These are phyloP conservation scores for Paramarasmius palmivorus DNA, from an alignment of 1,284 basidiomycete species.

Conservation along the genomic window DNA sequence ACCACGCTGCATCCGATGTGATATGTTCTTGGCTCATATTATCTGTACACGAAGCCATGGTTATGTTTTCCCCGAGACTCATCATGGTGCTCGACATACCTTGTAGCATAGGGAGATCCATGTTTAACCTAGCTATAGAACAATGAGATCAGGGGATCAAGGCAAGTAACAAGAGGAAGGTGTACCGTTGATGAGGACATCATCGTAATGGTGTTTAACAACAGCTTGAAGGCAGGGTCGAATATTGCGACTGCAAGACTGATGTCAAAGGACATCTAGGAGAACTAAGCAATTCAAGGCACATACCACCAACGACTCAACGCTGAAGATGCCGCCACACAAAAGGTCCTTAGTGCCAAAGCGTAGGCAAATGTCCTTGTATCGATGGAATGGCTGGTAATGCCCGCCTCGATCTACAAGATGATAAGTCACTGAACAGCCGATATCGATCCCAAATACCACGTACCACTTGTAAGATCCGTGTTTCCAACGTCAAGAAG, in stretches of 20 bases:
- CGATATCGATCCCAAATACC: too few relatives aligned
- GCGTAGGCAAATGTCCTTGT: background rate
- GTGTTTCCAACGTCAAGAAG: too few relatives aligned
- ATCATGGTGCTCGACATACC: background rate
- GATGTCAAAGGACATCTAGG: background rate
- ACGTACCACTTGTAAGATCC: too few relatives aligned
- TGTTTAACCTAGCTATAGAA: background rate
- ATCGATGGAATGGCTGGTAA: background rate
- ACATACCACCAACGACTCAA: background rate
- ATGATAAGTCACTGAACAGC: too few relatives aligned
- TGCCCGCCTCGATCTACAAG: background rate
- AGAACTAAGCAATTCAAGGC: background rate
- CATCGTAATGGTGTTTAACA: background rate
- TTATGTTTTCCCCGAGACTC: background rate
- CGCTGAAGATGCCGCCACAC: background rate
- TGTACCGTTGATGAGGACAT: background rate
- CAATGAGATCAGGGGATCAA: background rate
- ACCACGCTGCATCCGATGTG: background rate
- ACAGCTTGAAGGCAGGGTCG: background rate
- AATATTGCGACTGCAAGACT: background rate
- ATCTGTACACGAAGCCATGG: background rate
- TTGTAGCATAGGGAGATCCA: slow-evolving; percentile 1
- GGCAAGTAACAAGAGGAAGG: background rate
- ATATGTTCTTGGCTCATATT: background rate
- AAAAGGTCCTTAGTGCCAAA: background rate